phyloP scores from a whole-genome alignment of 2,329 filamentous ascomycete genomes.

The Diaporthe sp. region DNA sequence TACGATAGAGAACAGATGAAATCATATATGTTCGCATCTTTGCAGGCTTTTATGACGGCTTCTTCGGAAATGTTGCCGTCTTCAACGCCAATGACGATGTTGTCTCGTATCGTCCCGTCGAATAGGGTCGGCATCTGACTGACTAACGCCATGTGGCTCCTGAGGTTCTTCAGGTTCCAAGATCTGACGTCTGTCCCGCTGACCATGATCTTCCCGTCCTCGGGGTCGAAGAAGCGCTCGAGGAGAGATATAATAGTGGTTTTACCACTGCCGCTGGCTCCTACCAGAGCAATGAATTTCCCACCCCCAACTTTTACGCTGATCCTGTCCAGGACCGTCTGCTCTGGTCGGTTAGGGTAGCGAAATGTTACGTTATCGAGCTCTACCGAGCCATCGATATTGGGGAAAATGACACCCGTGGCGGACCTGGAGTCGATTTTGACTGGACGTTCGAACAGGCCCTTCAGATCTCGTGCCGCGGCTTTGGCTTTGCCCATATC shows the following conservation, averaged over 20 bases:
- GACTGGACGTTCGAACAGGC: slow-evolving; percentile 85
- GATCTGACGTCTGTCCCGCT: slow-evolving; percentile 86
- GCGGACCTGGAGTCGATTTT: slow-evolving; percentile 85
- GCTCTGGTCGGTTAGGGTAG: slow-evolving; percentile 91
- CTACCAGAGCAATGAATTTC: slow-evolving; percentile 90
- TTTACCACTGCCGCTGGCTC: slow-evolving; percentile 93
- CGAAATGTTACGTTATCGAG: slow-evolving; percentile 95
- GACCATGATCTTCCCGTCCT: slow-evolving; percentile 84
- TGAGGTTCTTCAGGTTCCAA: slow-evolving; percentile 88
- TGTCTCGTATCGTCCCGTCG: slow-evolving; percentile 91
- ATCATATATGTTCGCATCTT: slow-evolving; percentile 92
- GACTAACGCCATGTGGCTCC: slow-evolving; percentile 86
- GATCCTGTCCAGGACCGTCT: slow-evolving; percentile 90
- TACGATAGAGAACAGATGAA: slow-evolving; percentile 85
- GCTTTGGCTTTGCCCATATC: slow-evolving; percentile 95
- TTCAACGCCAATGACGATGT: slow-evolving; percentile 84
- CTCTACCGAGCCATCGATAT: slow-evolving; percentile 80
- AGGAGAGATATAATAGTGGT: slow-evolving; percentile 92
- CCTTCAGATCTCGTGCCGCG: slow-evolving; percentile 84
- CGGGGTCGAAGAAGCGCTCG: slow-evolving; percentile 94
- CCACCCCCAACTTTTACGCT: slow-evolving; percentile 81
- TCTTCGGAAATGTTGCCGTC: slow-evolving; percentile 75
- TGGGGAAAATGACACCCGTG: slow-evolving; percentile 71
- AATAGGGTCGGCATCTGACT: slow-evolving; percentile 95
- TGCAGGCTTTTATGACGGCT: slow-evolving; percentile 82